Evolutionary conservation across 805 yeast genomes (phyloP).

Genomic region (Candida ascalaphidarum): DNA sequence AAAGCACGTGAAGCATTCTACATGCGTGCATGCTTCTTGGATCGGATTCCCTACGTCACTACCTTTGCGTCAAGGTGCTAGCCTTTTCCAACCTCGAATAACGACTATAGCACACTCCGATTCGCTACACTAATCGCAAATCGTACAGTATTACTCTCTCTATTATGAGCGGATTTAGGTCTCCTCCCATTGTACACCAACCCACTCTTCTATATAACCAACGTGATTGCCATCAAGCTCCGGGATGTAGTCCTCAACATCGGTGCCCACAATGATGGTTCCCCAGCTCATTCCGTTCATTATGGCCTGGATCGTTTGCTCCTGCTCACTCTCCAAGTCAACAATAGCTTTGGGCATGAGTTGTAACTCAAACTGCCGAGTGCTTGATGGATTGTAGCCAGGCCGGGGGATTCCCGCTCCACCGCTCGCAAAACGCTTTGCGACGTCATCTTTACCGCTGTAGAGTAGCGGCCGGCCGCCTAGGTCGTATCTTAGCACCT

Average conservation of each 20-base stretch:
- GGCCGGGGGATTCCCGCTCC: conserved; percentile 45
- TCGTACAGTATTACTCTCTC: background rate
- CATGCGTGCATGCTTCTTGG: no score
- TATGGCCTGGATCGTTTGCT: conserved; percentile 24
- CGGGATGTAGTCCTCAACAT: conserved; percentile 48
- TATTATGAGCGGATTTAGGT: no score
- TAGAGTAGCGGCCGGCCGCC: conserved; percentile 75
- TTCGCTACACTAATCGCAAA: no score
- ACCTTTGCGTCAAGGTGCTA: no score
- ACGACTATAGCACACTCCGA: no score
- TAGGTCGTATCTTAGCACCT: conserved; percentile 77
- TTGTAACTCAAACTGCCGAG: conserved; percentile 74
- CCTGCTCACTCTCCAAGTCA: conserved; percentile 55
- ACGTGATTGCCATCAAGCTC: conserved; percentile 52
- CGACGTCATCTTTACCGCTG: conserved; percentile 50
- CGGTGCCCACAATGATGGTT: conserved; percentile 77
- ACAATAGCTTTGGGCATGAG: conserved; percentile 90
- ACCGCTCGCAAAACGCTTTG: conserved; percentile 28
- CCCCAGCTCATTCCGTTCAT: conserved; percentile 96
- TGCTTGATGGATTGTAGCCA: conserved; percentile 49
- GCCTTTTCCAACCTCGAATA: no score
- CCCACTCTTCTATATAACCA: conserved; percentile 76
- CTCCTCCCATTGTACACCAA: conserved; percentile 84
- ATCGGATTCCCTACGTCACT: no score
- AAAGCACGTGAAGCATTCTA: no score